Evolutionary conservation across 805 yeast species (phyloP), one percentile per base, ranked within the genome.

Genomic region (Monosporozyma aerobia): DNA sequence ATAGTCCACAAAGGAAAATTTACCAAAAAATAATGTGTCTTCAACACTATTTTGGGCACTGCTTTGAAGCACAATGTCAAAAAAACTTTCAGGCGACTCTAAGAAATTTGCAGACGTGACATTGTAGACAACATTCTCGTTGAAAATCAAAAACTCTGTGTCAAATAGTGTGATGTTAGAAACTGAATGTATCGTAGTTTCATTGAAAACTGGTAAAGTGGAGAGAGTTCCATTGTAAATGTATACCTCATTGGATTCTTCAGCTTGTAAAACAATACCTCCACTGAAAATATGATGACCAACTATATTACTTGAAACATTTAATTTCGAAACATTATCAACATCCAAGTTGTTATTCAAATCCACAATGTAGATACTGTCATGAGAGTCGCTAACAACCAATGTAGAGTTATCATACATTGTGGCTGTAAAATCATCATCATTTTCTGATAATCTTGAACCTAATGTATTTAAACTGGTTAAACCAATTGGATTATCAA

Each of bases 381-480:
- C 73, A 44, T 67, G 61, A 0, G 58, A 50, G 19, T 73, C 73
- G 50, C 87, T 89, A 4, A 79, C 77, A 50, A 83, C 59, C 5
- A 83, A 69, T 5, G 69, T 63, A 2, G 81, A 77, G 52, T 71
- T 63, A 3, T 65, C 56, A 16, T 76, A 73, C 5, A 77, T 52
- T 2, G 58, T 47, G 3, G 69, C 56, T n/a, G 50, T 52, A 2
- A 66, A 23, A 1, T 61, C 50, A 10, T 59, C 58, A 6, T 52
- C 41, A 54, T 71, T 22, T 7, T 9, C 4, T 23, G 45, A 43
- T 23, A 43, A 10, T 14, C 11, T 10, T 13, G 30, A 23, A 13
- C 30, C 75, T 37, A 72, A 55, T 13, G 57, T 48, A 53, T 75
- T 74, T 44, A 83, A 56, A 1, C 79, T 63, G 0, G 86, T 74